A percentile compares a stretch with the other conserved stretches of the same genome.
Conservation (phyloP, 179 eudicot genomes). For the Spinacia oleracea region DNA sequence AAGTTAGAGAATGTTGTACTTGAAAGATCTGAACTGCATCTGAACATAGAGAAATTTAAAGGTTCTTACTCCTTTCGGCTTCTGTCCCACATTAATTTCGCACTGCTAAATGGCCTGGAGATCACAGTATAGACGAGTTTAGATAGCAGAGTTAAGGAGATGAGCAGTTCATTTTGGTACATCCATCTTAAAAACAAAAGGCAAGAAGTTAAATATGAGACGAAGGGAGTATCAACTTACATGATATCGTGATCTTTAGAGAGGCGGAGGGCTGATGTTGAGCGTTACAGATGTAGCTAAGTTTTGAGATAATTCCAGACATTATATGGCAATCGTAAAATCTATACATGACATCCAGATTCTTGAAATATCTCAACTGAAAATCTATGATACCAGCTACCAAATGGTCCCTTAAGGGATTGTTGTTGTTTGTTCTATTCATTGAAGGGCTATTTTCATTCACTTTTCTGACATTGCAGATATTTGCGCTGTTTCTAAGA, state of each 20-base stretch:
- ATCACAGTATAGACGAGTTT: too few relatives aligned
- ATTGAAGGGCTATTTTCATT: background rate
- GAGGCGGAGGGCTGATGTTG: background rate
- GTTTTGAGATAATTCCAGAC: background rate
- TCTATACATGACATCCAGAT: background rate
- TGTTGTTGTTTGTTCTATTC: slow-evolving; percentile 1
- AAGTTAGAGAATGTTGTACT: too few relatives aligned
- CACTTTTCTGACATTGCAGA: slow-evolving; percentile 14
- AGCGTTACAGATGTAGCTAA: too few relatives aligned
- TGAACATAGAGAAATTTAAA: background rate
- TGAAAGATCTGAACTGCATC: background rate
- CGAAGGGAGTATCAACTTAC: background rate
- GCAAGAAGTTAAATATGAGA: too few relatives aligned
- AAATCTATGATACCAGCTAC: background rate
- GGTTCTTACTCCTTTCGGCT: background rate
- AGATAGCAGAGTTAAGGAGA: too few relatives aligned
- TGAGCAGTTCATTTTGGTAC: too few relatives aligned
- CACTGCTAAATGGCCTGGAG: too few relatives aligned
- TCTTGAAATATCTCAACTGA: background rate
- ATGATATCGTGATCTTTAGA: background rate
- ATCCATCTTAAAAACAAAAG: too few relatives aligned
- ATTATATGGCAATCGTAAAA: background rate
- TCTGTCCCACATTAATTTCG: too few relatives aligned
- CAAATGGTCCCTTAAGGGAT: background rate
- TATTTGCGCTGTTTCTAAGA: slow-evolving; percentile 64